phyloP scores from a whole-genome alignment of 225 moss, liverwort and hornwort species.

The Rhytidiadelphus loreus region DNA sequence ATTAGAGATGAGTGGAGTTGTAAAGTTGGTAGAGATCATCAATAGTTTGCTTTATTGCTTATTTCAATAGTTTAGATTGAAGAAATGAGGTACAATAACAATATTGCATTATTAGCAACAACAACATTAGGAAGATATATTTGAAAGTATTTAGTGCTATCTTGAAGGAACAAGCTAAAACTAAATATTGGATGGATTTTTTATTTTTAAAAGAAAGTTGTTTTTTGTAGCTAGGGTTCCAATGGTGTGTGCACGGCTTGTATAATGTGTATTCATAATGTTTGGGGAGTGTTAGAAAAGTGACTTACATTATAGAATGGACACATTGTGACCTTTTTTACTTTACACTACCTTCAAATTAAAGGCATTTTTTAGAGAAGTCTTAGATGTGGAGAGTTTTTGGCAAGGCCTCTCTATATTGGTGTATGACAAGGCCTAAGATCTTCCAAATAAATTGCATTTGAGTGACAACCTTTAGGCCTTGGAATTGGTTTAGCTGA shows the following conservation, averaged over 20 bases:
- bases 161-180: neutral
- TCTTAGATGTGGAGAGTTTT: neutral
- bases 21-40: neutral
- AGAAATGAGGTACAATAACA: neutral
- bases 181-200: no score
- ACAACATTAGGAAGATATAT: neutral
- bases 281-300: neutral
- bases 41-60: neutral
- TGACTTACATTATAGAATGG: no score
- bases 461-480: fast-evolving
- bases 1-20: neutral
- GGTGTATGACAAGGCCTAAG: neutral
- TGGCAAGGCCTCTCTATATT: neutral
- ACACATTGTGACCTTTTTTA: no score
- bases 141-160: neutral
- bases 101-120: neutral
- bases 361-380: neutral
- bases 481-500: neutral
- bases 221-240: neutral
- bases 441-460: neutral
- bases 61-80: neutral
- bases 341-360: neutral
- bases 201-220: no score
- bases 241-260: neutral
- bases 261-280: neutral